phyloP scores from a whole-genome alignment of 2,329 filamentous ascomycete genomes.

The Epichloe hybrida region DNA sequence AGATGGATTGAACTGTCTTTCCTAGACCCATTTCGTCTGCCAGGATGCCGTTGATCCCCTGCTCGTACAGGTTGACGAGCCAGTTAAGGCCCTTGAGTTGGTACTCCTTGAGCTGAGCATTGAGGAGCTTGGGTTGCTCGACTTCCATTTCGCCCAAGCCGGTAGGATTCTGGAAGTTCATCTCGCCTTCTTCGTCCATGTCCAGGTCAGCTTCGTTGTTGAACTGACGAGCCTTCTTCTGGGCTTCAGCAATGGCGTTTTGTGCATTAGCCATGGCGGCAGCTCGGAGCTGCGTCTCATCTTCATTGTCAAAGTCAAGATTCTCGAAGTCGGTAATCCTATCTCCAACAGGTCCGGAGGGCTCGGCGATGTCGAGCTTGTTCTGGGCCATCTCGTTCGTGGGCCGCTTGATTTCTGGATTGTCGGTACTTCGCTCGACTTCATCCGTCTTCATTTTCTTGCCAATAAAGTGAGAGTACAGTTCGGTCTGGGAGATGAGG shows the following conservation, averaged over 20 bases:
- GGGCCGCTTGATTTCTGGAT: constrained; percentile 52
- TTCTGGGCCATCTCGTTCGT: constrained; percentile 26
- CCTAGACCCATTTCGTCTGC: constrained; percentile 99
- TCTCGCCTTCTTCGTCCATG: constrained; percentile 84
- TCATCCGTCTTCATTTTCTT: constrained; percentile 98
- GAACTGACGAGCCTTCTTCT: constrained; percentile 85
- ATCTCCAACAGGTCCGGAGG: constrained; percentile 38
- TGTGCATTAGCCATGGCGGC: constrained; percentile 94
- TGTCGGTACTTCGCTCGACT: constrained; percentile 79
- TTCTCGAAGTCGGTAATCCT: constrained; percentile 92
- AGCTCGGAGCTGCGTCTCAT: constrained; percentile 66
- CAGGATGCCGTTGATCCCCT: constrained; percentile 97
- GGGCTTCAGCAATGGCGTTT: constrained; percentile 86
- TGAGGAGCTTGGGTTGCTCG: constrained; percentile 84
- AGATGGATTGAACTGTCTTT: constrained; percentile 98
- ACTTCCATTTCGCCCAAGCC: constrained; percentile 90
- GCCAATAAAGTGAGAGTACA: constrained; percentile 98
- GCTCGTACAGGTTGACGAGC: constrained; percentile 97
- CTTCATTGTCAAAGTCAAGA: constrained; percentile 89
- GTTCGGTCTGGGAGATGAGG: constrained; percentile 93
- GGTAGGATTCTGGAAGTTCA: constrained; percentile 99
- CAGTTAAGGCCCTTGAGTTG: constrained; percentile 98
- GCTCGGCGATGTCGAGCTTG: constrained; percentile 36
- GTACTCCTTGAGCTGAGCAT: constrained; percentile 93
- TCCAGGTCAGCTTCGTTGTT: constrained; percentile 54